A percentile compares a stretch with the other conserved stretches of the same genome.
Evolutionary conservation across 2,329 filamentous ascomycete genomes (phyloP).

Genomic region (Xylaria multiplex): DNA sequence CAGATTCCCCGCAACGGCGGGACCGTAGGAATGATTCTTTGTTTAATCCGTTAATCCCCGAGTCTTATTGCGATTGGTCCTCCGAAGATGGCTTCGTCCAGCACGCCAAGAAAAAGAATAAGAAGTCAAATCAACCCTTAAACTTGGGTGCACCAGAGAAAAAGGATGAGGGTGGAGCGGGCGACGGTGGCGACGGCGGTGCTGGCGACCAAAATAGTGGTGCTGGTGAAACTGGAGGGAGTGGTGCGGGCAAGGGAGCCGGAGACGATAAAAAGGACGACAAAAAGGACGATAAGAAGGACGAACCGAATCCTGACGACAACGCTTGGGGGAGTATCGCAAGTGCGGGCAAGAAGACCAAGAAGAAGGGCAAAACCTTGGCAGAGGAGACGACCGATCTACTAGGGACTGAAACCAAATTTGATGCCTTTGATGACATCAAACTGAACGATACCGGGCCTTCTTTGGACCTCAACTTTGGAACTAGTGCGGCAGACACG

Average conservation of each 20-base stretch:
- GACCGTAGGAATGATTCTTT: constrained; percentile 49
- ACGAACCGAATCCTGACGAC: constrained; percentile 45
- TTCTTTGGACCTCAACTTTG: constrained; percentile 66
- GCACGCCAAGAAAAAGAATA: constrained; percentile 63
- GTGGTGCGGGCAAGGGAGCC: constrained; percentile 48
- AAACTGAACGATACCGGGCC: constrained; percentile 70
- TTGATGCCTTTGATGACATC: constrained; percentile 74
- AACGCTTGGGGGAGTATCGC: constrained; percentile 60
- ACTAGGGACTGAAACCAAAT: constrained; percentile 50
- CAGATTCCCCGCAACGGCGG: constrained; percentile 41
- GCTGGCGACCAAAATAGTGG: constrained; percentile 51
- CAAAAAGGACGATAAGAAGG: constrained; percentile 20
- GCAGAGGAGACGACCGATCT: constrained; percentile 44
- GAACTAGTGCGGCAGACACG: constrained; percentile 52
- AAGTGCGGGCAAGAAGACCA: constrained; percentile 58
- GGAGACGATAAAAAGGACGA: constrained; percentile 43
- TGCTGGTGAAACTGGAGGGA: constrained; percentile 46
- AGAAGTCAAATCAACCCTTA: constrained; percentile 43
- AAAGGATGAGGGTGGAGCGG: constrained; percentile 51
- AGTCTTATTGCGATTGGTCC: constrained; percentile 65
- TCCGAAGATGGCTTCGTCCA: constrained; percentile 65
- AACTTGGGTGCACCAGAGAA: constrained; percentile 48
- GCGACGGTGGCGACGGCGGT: constrained; percentile 46
- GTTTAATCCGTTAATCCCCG: constrained; percentile 58
- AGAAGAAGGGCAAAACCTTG: constrained; percentile 60